Conservation (phyloP, 345 rosid genomes). For the Melaleuca alternifolia region DNA sequence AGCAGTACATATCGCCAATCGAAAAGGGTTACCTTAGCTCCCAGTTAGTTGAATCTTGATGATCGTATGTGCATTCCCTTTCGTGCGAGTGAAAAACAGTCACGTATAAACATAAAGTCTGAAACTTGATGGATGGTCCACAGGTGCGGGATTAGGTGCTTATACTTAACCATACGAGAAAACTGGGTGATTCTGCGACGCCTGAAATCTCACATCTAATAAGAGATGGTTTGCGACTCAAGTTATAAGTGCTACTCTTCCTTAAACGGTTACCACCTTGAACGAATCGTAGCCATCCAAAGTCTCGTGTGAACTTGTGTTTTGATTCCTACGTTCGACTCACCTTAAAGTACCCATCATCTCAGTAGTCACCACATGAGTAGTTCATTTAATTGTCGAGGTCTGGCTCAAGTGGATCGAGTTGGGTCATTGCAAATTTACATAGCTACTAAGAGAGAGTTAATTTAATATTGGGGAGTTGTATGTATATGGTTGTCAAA, state of each 20-base stretch:
- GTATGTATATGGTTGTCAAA: neutral
- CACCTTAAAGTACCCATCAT: neutral
- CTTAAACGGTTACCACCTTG: neutral
- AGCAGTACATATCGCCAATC: neutral
- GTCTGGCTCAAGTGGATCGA: neutral
- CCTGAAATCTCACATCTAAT: neutral
- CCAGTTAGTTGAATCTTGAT: neutral
- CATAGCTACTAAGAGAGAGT: neutral
- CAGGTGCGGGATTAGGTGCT: neutral
- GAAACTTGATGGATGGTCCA: neutral
- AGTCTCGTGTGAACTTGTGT: neutral
- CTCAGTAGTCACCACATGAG: neutral
- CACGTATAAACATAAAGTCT: neutral
- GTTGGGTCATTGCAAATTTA: neutral
- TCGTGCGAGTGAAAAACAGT: neutral
- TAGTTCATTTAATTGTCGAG: neutral
- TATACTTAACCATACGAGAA: neutral
- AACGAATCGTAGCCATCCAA: neutral
- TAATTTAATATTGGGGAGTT: neutral
- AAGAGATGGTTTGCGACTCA: neutral
- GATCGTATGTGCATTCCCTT: neutral
- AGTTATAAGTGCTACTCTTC: neutral
- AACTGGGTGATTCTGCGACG: neutral
- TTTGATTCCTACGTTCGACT: neutral
- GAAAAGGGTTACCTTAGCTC: neutral